These are phyloP conservation scores for Globisporangium alternatum DNA, from an alignment of 352 stramenopile genomes.

Conservation along the genomic window DNA sequence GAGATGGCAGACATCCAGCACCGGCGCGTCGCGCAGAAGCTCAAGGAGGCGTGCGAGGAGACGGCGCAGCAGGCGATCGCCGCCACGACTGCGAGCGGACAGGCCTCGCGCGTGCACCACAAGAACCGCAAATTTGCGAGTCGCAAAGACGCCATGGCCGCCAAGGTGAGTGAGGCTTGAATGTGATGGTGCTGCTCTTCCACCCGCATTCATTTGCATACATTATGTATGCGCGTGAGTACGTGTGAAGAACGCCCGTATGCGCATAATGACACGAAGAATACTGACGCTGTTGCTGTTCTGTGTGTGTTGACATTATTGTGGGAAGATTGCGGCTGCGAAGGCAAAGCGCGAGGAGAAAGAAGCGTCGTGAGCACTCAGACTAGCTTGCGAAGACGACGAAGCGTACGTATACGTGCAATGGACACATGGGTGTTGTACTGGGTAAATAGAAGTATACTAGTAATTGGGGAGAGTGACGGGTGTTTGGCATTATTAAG, in stretches of 20 bases:
- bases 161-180: conserved; percentile 39
- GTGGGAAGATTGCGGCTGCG: not conserved
- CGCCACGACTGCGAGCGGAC: conserved; percentile 62
- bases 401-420: too few relatives aligned
- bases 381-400: not conserved
- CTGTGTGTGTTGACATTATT: not conserved
- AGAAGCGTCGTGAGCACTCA: not conserved
- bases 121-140: conserved; percentile 85
- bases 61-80: conserved; percentile 76
- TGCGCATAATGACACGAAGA: too few relatives aligned
- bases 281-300: not conserved
- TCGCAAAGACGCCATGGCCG: conserved; percentile 76
- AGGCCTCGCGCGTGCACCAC: conserved; percentile 75
- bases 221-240: too few relatives aligned
- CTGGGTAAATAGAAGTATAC: not conserved
- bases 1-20: conserved; percentile 66
- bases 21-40: conserved; percentile 59
- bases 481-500: not conserved
- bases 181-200: too few relatives aligned
- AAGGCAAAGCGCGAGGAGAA: conserved; percentile 1
- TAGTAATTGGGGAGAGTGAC: not conserved
- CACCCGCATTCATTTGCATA: too few relatives aligned
- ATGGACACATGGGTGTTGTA: not conserved
- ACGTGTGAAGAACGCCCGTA: too few relatives aligned
- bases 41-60: conserved; percentile 83